Evolutionary conservation across 768 basidiomycete species (phyloP).

Genomic region (Chalciporus sphaerocephalus): DNA sequence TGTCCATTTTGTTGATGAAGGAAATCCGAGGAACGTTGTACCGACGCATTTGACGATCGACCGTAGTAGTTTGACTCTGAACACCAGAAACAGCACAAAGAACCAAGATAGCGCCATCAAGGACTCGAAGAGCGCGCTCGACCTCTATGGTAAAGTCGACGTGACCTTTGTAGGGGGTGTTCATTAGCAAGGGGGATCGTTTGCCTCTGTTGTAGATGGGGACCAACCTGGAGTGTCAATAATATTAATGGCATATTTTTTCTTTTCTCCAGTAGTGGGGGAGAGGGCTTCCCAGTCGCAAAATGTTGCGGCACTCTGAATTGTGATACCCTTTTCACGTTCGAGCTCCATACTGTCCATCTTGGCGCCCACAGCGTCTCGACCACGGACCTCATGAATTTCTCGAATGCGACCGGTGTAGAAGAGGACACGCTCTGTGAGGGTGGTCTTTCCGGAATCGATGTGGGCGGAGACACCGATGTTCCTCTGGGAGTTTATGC

Average conservation of each 20-base stretch:
- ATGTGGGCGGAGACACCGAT: constrained; percentile 96
- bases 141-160: constrained; percentile 99
- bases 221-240: constrained; percentile 90
- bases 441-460: constrained; percentile 95
- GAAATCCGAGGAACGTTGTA: constrained; percentile 95
- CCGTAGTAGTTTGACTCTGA: constrained; percentile 96
- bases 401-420: constrained; percentile 95
- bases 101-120: constrained; percentile 95
- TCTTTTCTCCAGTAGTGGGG: constrained; percentile 55
- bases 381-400: constrained; percentile 96
- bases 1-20: constrained; percentile 99
- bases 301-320: constrained; percentile 97
- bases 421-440: constrained; percentile 92
- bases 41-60: constrained; percentile 97
- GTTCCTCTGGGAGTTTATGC: constrained; percentile 79
- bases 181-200: background rate
- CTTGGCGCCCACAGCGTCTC: constrained; percentile 95
- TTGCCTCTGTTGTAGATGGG: no score
- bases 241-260: constrained; percentile 93
- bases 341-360: constrained; percentile 99
- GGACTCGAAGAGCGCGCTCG: constrained; percentile 89
- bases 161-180: constrained; percentile 59
- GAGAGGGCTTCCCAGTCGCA: constrained; percentile 88
- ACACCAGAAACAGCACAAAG: constrained; percentile 97
- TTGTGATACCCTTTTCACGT: constrained; percentile 98